Evolutionary conservation across 2,329 filamentous ascomycete species (phyloP), one percentile per base, ranked within the genome.

Genomic region (Chaetomiaceae sp.): DNA sequence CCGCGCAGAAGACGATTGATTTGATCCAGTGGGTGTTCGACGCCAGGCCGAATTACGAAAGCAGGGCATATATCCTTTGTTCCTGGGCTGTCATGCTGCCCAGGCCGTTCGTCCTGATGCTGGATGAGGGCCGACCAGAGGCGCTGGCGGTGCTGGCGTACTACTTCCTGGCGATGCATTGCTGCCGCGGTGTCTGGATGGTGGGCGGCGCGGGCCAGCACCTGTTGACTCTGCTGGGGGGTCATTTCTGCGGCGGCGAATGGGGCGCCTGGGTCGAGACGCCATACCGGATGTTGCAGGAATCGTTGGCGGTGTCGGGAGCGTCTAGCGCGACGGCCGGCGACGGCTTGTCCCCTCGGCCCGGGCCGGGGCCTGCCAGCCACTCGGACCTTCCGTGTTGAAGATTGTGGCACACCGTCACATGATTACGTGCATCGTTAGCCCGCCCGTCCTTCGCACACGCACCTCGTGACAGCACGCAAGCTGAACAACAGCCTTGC

Each of bases 131-230:
- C 30, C 52, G 59, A 3, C 65, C 68, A 0, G 71, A 73, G 51
- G 70, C 69, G 1, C 45, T 68, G 19, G 59, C 60, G 1, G 55
- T 67, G 2, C 50, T 74, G 8, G 65, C 64, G 4, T 68, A 70
- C 50, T 73, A 70, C 53, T 69, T 67, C 2, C 60, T 68, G 4
- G 55, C 71, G 27, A 51, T 74, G 24, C 65, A 73, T 50, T 53
- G 56, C 15, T 57, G 53, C 15, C 56, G 58, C n/a, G 44, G 57
- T 1, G 59, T 56, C 15, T 69, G 67, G 67, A 54, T 65, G 17
- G 56, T 68, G 42, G 56, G 57, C 8, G 55, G 61, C 15, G 50
- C 60, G 3, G 64, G 65, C 4, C 45, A 52, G 39, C 60, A 56
- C 24, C 40, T 67, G 3, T 53, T 68, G 2, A 54, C 51, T 2